These are phyloP conservation scores for Brassica cretica DNA, from an alignment of 345 rosid genomes.

Conservation along the genomic window DNA sequence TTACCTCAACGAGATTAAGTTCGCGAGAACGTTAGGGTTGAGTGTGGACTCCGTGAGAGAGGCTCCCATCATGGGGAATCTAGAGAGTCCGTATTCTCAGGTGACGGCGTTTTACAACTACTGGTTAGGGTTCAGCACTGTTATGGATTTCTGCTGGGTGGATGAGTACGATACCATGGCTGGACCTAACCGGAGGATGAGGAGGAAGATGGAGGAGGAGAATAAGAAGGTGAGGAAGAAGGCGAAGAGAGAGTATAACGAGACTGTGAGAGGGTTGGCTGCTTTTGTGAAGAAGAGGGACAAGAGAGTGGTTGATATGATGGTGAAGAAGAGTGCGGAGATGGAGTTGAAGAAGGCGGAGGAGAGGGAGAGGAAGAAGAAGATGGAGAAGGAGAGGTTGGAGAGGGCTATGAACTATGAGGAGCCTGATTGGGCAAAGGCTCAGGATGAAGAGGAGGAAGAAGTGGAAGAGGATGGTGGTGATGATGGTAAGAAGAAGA, in stretches of 20 bases:
- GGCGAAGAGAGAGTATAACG: constrained; percentile 78
- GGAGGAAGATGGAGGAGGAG: constrained; percentile 94
- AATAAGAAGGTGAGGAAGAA: constrained; percentile 88
- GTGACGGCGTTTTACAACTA: constrained; percentile 83
- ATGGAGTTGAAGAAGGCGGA: constrained; percentile 59
- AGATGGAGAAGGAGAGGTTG: constrained; percentile 66
- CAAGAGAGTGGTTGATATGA: constrained; percentile 83
- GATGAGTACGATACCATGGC: constrained; percentile 74
- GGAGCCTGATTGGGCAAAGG: constrained; percentile 72
- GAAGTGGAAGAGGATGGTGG: constrained; percentile 40
- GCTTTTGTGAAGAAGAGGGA: constrained; percentile 93
- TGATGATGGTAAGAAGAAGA: constrained; percentile 35
- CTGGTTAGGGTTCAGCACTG: constrained; percentile 80
- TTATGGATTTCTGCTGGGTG: constrained; percentile 89
- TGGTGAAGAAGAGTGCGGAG: constrained; percentile 66
- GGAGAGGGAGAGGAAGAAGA: constrained; percentile 65
- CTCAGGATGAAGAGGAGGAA: constrained; percentile 49
- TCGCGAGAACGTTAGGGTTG: constrained; percentile 60
- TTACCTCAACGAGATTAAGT: constrained; percentile 62
- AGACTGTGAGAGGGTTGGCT: constrained; percentile 76
- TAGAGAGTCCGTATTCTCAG: constrained; percentile 69
- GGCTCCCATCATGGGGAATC: constrained; percentile 88
- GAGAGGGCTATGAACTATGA: constrained; percentile 53
- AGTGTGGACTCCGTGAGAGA: constrained; percentile 57
- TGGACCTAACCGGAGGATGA: constrained; percentile 67